Evolutionary conservation across 345 rosid species (phyloP).

Genomic region (Eucalyptus guilfoylei): DNA sequence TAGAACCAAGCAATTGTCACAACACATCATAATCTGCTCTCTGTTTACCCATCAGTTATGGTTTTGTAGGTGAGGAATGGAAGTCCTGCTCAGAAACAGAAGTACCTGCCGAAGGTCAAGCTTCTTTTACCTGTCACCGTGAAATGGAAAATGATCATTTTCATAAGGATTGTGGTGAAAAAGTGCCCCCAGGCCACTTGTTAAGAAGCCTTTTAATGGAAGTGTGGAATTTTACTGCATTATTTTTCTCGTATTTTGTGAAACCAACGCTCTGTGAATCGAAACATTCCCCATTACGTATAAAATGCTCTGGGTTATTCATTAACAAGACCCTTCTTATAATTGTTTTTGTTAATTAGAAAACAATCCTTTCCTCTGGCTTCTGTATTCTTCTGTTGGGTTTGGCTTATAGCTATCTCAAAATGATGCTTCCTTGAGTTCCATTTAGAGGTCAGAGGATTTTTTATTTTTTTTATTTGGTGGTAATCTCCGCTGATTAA

Average conservation of each 20-base stretch:
- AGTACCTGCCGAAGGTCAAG: constrained; percentile 80
- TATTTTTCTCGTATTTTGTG: not conserved
- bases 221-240: not conserved
- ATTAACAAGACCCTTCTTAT: not conserved
- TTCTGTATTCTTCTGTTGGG: not conserved
- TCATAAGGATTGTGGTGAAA: not conserved
- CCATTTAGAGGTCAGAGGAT: not conserved
- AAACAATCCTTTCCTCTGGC: not conserved
- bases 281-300: not conserved
- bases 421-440: not conserved
- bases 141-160: not conserved
- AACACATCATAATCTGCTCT: not conserved
- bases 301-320: not conserved
- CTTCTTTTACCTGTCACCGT: not conserved
- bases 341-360: not conserved
- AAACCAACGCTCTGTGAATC: not conserved
- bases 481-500: not conserved
- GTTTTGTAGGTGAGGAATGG: constrained; percentile 73
- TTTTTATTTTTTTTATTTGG: not conserved
- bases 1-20: not conserved
- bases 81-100: constrained; percentile 61
- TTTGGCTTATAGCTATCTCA: not conserved
- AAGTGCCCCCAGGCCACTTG: not conserved
- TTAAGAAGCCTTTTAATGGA: not conserved
- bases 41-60: not conserved